Evolutionary conservation across 73 alveolate genomes (phyloP), one percentile per base, ranked within the genome.

Genomic region (Stentor coeruleus): DNA sequence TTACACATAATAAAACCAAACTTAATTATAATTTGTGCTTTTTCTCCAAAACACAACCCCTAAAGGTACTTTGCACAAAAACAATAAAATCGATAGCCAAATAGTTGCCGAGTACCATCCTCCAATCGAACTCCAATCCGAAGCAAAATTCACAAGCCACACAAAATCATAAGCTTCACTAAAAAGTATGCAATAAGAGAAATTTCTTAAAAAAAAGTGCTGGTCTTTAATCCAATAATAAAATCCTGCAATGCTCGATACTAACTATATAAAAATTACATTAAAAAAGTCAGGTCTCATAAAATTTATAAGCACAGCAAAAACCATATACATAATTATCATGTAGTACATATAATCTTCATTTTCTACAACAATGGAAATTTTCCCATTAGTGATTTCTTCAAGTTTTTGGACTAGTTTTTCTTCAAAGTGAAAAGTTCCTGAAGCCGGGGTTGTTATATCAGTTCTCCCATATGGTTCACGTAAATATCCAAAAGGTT

Each of bases 401-500:
- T 31, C 83, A 37, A 14, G n/a, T 14, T 15, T 75, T 75, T 28
- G 35, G 39, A n/a, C 41, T 3, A 75, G n/a, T n/a, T n/a, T 20
- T 20, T n/a, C 39, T 1, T 28, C 6, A n/a, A 37, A n/a, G 15
- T 14, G 36, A n/a, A 35, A 36, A 20, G 72, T 38, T 15, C 72
- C 58, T 39, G 83, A n/a, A 75, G 6, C 83, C 39, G 33, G 3
- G 59, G n/a, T 75, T 35, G 26, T 75, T 14, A n/a, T 36, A n/a
- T n/a, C 6, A n/a, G 28, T 40, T 38, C 81, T n/a, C 20, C 6
- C 74, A 31, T 39, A 11, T 31, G 72, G 59, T 1, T 66, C 37
- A 0, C 35, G 26, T 37, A 39, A 38, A 49, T 75, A 88, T 14
- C 91, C 93, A 58, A 90, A 90, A 33, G 96, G 96, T 42, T 86